phyloP scores from a whole-genome alignment of 139 green algal species.

The Spirogloea muscicola region DNA sequence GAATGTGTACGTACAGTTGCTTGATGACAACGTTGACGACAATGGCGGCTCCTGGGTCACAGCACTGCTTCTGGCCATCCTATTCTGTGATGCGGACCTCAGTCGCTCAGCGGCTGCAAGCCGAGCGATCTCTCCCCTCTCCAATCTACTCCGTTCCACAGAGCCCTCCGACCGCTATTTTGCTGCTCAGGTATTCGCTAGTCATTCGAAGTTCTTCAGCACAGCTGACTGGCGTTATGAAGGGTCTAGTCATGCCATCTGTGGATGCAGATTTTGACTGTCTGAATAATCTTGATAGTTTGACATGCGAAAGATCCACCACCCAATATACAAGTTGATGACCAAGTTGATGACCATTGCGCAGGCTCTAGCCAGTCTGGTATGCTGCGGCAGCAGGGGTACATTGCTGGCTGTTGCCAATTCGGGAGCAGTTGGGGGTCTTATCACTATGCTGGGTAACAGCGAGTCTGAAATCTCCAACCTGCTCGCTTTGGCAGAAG shows the following conservation, averaged over 20 bases:
- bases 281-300: too few species aligned
- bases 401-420: slow-evolving; percentile 27
- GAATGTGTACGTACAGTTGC: too few species aligned
- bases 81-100: slow-evolving; percentile 31
- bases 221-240: too few species aligned
- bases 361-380: too few species aligned
- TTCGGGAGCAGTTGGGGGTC: slow-evolving; percentile 1
- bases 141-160: slow-evolving; percentile 15
- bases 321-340: too few species aligned
- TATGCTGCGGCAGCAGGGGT: slow-evolving; percentile 19
- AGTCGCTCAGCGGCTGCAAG: not conserved
- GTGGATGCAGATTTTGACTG: too few species aligned
- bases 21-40: slow-evolving; percentile 2
- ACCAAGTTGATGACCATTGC: too few species aligned
- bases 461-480: slow-evolving; percentile 15
- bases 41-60: slow-evolving; percentile 28
- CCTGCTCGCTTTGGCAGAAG: slow-evolving; percentile 24
- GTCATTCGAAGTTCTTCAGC: too few species aligned
- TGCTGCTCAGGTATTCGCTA: slow-evolving; percentile 17
- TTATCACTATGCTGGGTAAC: slow-evolving; percentile 18
- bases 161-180: slow-evolving; percentile 40
- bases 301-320: too few species aligned
- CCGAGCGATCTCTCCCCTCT: slow-evolving; percentile 16
- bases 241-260: too few species aligned
- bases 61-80: slow-evolving; percentile 30